Percentiles rank a stretch among this genome's conserved stretches.
Evolutionary conservation across 768 basidiomycete species (phyloP).

Genomic region (Collybiopsis luxurians): DNA sequence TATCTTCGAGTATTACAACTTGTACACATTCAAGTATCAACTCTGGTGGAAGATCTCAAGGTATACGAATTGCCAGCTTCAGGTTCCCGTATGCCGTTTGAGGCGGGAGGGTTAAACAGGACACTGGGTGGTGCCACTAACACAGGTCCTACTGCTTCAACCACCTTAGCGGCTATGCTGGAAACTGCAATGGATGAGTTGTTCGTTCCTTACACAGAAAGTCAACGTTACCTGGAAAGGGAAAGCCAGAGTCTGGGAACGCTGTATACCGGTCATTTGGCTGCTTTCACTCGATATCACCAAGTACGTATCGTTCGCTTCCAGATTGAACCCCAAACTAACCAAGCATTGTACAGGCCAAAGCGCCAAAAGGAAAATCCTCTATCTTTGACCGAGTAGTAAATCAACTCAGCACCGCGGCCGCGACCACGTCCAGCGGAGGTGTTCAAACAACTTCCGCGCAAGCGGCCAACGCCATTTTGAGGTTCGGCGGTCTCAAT

Average conservation of each 20-base stretch:
- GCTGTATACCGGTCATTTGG: slow-evolving; percentile 71
- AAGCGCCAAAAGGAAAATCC: slow-evolving; percentile 64
- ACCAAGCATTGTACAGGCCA: slow-evolving; percentile 37
- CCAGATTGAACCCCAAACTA: slow-evolving; percentile 1
- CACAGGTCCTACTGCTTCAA: slow-evolving; percentile 43
- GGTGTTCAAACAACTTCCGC: slow-evolving; percentile 69
- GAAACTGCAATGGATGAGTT: slow-evolving; percentile 95
- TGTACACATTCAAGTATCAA: slow-evolving; percentile 74
- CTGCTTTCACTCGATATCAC: slow-evolving; percentile 84
- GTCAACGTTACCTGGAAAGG: slow-evolving; percentile 85
- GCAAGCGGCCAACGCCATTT: slow-evolving; percentile 83
- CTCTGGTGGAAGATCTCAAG: slow-evolving; percentile 88
- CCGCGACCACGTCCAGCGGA: slow-evolving; percentile 58
- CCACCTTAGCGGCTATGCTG: slow-evolving; percentile 80
- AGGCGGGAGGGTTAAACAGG: slow-evolving; percentile 57
- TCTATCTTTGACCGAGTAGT: slow-evolving; percentile 87
- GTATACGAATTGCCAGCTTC: slow-evolving; percentile 79
- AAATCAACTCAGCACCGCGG: slow-evolving; percentile 79
- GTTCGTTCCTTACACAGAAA: slow-evolving; percentile 92
- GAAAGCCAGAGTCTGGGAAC: slow-evolving; percentile 83
- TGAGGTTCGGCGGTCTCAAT: slow-evolving; percentile 86
- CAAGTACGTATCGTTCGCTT: neutral
- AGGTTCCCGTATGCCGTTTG: slow-evolving; percentile 61
- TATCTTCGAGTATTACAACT: slow-evolving; percentile 90
- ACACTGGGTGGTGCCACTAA: slow-evolving; percentile 46